These are phyloP conservation scores for Malus hybrid DNA, from an alignment of 331 rosid genomes.

Conservation along the genomic window DNA sequence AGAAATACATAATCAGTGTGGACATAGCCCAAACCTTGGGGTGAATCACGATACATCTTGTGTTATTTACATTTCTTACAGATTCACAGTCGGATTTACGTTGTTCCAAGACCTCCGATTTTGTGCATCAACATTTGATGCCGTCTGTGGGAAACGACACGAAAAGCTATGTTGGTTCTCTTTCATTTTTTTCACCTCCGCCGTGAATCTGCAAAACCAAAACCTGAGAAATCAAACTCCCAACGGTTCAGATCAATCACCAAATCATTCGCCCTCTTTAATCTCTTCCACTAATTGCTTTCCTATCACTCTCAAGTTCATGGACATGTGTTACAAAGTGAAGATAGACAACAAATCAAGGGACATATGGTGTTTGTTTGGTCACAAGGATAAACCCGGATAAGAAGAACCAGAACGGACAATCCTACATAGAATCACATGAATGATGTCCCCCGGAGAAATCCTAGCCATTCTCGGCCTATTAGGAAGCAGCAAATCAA, in stretches of 20 bases:
- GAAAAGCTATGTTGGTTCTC: no score
- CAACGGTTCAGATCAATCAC: conserved; percentile 2
- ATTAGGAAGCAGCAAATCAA: conserved; percentile 81
- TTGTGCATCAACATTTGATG: no score
- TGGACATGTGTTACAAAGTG: conserved; percentile 56
- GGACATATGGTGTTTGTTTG: conserved; percentile 12
- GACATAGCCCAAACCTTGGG: no score
- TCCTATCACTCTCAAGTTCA: conserved; percentile 74
- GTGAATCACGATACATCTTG: no score
- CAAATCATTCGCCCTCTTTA: conserved; percentile 32
- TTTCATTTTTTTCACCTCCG: no score
- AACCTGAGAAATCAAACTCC: conserved; percentile 11
- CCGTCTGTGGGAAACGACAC: no score
- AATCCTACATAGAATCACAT: conserved; percentile 52
- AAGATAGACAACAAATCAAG: conserved; percentile 28
- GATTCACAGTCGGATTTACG: no score
- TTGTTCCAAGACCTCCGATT: no score
- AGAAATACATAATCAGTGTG: no score
- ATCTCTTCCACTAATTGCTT: conserved; percentile 26
- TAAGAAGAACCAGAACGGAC: conserved; percentile 30
- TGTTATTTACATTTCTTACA: no score
- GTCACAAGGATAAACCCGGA: conserved; percentile 15
- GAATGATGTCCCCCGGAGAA: conserved; percentile 70
- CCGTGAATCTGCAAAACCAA: no score
- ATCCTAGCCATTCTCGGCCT: conserved; percentile 78